A percentile compares a stretch with the other conserved stretches of the same genome.
These are phyloP conservation scores for Linnemannia schmuckeri DNA, from an alignment of 192 early-diverging fungal species.

Conservation along the genomic window DNA sequence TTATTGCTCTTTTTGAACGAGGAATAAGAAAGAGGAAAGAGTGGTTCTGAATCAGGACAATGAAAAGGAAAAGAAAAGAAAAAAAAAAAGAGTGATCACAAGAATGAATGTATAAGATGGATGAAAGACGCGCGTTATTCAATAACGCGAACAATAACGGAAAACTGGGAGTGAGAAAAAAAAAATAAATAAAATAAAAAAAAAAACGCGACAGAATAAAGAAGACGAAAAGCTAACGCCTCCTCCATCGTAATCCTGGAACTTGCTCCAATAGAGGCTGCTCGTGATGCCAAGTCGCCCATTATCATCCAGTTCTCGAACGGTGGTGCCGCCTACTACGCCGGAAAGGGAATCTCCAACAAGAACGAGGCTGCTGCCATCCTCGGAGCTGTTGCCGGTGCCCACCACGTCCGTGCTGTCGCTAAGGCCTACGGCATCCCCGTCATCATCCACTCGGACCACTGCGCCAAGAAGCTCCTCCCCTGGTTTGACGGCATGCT, in stretches of 20 bases:
- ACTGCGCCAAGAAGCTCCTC: conserved; percentile 97
- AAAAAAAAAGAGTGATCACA: too few species aligned
- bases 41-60: not conserved
- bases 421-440: conserved; percentile 89
- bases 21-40: not conserved
- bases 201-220: not conserved
- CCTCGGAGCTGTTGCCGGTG: conserved; percentile 92
- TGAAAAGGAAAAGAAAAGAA: not conserved
- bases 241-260: not conserved
- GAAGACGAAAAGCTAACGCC: not conserved
- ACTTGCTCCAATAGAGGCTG: conserved; percentile 74
- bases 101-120: not conserved
- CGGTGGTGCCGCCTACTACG: conserved; percentile 92
- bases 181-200: not conserved
- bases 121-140: not conserved
- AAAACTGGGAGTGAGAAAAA: too few species aligned
- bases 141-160: not conserved
- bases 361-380: conserved; percentile 90
- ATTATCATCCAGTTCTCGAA: conserved; percentile 97
- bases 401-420: conserved; percentile 83
- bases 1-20: not conserved
- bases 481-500: conserved; percentile 99
- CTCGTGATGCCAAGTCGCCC: conserved; percentile 91
- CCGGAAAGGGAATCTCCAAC: conserved; percentile 94
- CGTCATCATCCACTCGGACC: conserved; percentile 91